Conservation (phyloP, 148 eudicot species). For the Hydrangea macrophylla region DNA sequence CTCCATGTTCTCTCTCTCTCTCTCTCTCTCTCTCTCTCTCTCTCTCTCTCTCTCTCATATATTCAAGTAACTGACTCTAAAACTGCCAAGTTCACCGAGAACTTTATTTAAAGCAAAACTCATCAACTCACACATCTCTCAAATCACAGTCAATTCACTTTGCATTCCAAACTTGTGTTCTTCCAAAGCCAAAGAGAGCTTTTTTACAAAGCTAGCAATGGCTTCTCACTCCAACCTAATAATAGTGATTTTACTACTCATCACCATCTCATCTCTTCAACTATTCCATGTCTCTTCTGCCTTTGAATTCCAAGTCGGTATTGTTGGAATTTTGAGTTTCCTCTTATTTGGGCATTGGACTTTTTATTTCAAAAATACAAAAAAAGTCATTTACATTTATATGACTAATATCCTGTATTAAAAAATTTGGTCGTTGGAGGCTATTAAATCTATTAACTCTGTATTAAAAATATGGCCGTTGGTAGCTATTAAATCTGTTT, state of each 20-base stretch:
- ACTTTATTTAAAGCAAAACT: neutral
- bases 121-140: neutral
- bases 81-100: neutral
- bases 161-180: neutral
- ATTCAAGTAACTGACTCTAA: neutral
- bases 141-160: neutral
- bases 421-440: too few species aligned
- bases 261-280: conserved; percentile 6
- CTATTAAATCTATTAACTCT: too few species aligned
- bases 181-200: neutral
- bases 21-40: neutral
- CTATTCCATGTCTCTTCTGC: conserved; percentile 13
- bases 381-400: too few species aligned
- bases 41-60: too few species aligned
- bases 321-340: too few species aligned
- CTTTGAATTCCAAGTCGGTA: conserved; percentile 40
- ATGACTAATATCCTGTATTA: too few species aligned
- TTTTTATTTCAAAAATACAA: too few species aligned
- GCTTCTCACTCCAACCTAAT: neutral
- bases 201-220: neutral
- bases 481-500: too few species aligned
- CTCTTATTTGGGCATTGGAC: too few species aligned
- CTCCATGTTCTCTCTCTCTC: neutral
- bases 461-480: too few species aligned
- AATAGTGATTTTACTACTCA: neutral